Evolutionary conservation across 257 asterid species (phyloP).

Genomic region (Solanum chmielewskii): DNA sequence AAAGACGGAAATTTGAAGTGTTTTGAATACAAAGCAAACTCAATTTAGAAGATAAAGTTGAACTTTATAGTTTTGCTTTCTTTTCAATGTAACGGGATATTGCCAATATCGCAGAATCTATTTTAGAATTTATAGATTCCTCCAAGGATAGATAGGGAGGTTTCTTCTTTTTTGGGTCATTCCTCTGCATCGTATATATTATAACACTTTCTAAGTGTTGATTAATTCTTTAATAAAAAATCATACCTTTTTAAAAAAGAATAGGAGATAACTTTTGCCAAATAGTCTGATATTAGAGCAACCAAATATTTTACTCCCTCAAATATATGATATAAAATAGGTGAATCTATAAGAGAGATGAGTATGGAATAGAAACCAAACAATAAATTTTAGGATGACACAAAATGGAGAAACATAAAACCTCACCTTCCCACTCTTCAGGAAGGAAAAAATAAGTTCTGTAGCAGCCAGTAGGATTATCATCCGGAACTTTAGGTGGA

Average conservation of each 20-base stretch:
- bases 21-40: neutral
- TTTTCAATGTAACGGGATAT: neutral
- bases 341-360: neutral
- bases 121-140: neutral
- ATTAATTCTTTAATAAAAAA: neutral
- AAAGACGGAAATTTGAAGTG: neutral
- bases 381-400: neutral
- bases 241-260: neutral
- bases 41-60: neutral
- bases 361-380: neutral
- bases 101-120: neutral
- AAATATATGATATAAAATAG: neutral
- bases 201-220: neutral
- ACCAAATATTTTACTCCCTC: neutral
- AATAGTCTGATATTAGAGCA: neutral
- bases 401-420: neutral
- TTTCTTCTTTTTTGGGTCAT: neutral
- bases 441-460: slow-evolving; percentile 74
- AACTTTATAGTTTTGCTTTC: neutral
- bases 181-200: neutral
- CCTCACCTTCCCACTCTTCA: slow-evolving; percentile 88
- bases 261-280: neutral
- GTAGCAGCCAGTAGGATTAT: slow-evolving; percentile 97
- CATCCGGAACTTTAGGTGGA: slow-evolving; percentile 94
- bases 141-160: neutral